phyloP scores from a whole-genome alignment of 2,329 filamentous ascomycete species.

The Allantophomopsis lycopodina region DNA sequence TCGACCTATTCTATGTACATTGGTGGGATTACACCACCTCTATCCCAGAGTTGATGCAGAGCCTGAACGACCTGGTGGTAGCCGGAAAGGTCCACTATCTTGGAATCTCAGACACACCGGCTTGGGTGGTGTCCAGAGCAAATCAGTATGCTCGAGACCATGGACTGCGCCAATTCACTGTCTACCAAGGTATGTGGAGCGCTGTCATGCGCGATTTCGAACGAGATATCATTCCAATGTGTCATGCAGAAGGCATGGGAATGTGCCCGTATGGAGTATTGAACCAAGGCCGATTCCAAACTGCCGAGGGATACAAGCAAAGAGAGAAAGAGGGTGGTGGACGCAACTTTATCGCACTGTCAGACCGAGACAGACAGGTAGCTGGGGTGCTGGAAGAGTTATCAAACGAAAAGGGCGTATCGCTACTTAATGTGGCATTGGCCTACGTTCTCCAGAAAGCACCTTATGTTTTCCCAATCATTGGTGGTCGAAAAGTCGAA shows the following conservation, averaged over 20 bases:
- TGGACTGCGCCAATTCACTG: constrained; percentile 54
- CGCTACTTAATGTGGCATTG: constrained; percentile 50
- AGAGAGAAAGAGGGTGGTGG: constrained; percentile 25
- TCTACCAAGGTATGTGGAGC: constrained; percentile 55
- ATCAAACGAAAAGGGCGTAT: constrained; percentile 36
- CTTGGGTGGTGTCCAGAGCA: constrained; percentile 57
- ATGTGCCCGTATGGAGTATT: constrained; percentile 40
- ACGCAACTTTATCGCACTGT: constrained; percentile 19
- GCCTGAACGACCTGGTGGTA: constrained; percentile 43
- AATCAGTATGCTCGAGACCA: constrained; percentile 58
- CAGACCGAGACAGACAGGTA: constrained; percentile 34
- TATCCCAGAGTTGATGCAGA: constrained; percentile 56
- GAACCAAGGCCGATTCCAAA: constrained; percentile 35
- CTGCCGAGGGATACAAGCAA: constrained; percentile 21
- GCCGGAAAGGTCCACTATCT: constrained; percentile 56
- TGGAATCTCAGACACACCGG: constrained; percentile 54
- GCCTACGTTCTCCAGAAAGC: constrained; percentile 64
- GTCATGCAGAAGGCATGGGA: constrained; percentile 39
- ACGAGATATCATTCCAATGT: constrained; percentile 48
- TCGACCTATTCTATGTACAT: constrained; percentile 52
- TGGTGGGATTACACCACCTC: constrained; percentile 57
- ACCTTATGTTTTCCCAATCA: constrained; percentile 59
- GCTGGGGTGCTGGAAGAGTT: constrained; percentile 46
- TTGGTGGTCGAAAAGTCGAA: constrained; percentile 55
- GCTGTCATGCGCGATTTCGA: constrained; percentile 50